Conservation (phyloP, 257 asterid genomes). For the Fraxinus americana region DNA sequence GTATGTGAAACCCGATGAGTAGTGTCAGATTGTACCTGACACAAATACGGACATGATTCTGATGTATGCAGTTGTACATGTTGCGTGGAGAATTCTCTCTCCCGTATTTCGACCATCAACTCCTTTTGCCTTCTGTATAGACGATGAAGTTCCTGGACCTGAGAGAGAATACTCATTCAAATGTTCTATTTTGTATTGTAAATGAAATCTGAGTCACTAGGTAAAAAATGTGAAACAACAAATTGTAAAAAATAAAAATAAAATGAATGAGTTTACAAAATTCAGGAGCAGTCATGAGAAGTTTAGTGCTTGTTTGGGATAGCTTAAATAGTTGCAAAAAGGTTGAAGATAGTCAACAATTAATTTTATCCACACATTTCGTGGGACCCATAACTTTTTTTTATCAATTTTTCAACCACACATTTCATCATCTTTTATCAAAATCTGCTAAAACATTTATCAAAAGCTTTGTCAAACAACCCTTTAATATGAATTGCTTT, state of each 20-base stretch:
- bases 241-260: neutral
- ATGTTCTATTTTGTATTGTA: neutral
- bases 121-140: slow-evolving; percentile 65
- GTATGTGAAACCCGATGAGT: slow-evolving; percentile 37
- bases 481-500: neutral
- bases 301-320: neutral
- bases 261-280: neutral
- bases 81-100: slow-evolving; percentile 36
- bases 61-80: slow-evolving; percentile 35
- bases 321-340: too few species aligned
- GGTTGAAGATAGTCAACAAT: too few species aligned
- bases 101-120: slow-evolving; percentile 55
- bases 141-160: slow-evolving; percentile 83
- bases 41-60: slow-evolving; percentile 29
- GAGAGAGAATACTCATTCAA: slow-evolving; percentile 22
- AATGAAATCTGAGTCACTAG: neutral
- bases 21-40: slow-evolving; percentile 30
- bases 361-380: too few species aligned
- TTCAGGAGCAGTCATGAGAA: neutral
- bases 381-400: too few species aligned
- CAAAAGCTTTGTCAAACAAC: too few species aligned
- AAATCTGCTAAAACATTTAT: too few species aligned
- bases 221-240: slow-evolving; percentile 4
- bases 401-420: too few species aligned
- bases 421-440: too few species aligned